Conservation (phyloP, 140 eudicot species). For the Stevia rebaudiana region DNA sequence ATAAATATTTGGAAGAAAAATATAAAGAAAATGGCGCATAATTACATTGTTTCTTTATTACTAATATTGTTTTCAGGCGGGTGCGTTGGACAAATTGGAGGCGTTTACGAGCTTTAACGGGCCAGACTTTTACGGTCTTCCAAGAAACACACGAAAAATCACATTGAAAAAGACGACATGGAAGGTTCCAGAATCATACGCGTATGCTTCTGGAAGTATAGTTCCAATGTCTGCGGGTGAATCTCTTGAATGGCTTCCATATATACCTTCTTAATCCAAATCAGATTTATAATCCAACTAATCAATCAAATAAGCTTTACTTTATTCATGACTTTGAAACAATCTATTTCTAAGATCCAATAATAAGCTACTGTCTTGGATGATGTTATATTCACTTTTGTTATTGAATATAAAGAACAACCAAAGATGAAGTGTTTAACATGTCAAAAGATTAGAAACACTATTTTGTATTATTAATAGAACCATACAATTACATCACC, state of each 20-base stretch:
- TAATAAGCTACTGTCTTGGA: background rate
- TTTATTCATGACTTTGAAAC: background rate
- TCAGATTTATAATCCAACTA: too few relatives aligned
- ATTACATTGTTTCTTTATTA: background rate
- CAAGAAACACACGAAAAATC: constrained; percentile 67
- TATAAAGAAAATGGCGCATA: too few relatives aligned
- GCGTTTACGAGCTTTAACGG: constrained; percentile 96
- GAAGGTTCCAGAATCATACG: constrained; percentile 69
- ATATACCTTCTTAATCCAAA: constrained; percentile 10
- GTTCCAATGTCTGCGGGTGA: constrained; percentile 94
- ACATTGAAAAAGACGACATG: constrained; percentile 59
- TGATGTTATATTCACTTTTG: too few relatives aligned
- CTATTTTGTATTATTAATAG: too few relatives aligned
- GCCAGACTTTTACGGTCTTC: constrained; percentile 94
- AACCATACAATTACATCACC: too few relatives aligned
- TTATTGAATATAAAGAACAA: too few relatives aligned
- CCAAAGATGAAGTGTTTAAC: too few relatives aligned
- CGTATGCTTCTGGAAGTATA: constrained; percentile 55
- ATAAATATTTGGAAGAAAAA: too few relatives aligned
- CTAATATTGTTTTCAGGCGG: constrained; percentile 47
- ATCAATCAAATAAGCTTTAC: background rate
- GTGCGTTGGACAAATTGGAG: constrained; percentile 90
- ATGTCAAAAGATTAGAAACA: too few relatives aligned
- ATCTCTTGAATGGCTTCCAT: constrained; percentile 72
- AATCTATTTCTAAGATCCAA: background rate